These are phyloP conservation scores for Plantago elongata DNA, from an alignment of 257 asterid species.

Conservation along the genomic window DNA sequence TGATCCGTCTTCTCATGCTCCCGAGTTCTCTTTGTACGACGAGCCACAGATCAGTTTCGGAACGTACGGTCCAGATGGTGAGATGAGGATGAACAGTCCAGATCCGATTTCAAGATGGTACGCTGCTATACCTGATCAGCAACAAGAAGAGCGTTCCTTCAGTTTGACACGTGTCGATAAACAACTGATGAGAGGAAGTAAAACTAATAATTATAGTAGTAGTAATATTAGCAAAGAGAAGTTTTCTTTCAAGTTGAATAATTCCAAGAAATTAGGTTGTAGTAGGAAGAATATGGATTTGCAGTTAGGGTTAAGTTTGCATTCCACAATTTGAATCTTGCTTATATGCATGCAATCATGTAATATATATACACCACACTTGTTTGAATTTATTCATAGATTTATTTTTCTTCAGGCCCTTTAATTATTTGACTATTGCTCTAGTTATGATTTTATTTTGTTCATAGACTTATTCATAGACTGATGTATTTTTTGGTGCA, in stretches of 20 bases:
- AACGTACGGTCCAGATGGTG: slow-evolving; percentile 22
- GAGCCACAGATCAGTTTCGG: slow-evolving; percentile 64
- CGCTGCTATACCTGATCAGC: slow-evolving; percentile 19
- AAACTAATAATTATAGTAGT: slow-evolving; percentile 14
- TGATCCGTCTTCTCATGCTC: slow-evolving; percentile 38
- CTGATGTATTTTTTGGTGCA: too few species aligned
- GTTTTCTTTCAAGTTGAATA: slow-evolving; percentile 15
- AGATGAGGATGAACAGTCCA: not conserved
- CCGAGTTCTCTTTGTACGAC: slow-evolving; percentile 32
- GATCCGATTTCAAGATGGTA: slow-evolving; percentile 27
- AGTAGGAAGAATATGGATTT: slow-evolving; percentile 56
- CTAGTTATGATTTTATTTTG: too few species aligned
- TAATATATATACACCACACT: not conserved
- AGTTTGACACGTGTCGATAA: slow-evolving; percentile 36
- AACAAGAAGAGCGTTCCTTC: slow-evolving; percentile 30
- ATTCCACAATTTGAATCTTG: slow-evolving; percentile 32
- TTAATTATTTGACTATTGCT: too few species aligned
- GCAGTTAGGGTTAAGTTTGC: slow-evolving; percentile 64
- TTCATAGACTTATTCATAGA: too few species aligned
- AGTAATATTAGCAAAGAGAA: not conserved
- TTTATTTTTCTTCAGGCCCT: too few species aligned
- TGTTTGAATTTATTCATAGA: too few species aligned
- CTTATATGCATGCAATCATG: not conserved
- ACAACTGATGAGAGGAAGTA: slow-evolving; percentile 20
- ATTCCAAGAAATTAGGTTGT: slow-evolving; percentile 32